Conservation (phyloP, 495 filamentous ascomycete genomes). For the Daldinia grandis region DNA sequence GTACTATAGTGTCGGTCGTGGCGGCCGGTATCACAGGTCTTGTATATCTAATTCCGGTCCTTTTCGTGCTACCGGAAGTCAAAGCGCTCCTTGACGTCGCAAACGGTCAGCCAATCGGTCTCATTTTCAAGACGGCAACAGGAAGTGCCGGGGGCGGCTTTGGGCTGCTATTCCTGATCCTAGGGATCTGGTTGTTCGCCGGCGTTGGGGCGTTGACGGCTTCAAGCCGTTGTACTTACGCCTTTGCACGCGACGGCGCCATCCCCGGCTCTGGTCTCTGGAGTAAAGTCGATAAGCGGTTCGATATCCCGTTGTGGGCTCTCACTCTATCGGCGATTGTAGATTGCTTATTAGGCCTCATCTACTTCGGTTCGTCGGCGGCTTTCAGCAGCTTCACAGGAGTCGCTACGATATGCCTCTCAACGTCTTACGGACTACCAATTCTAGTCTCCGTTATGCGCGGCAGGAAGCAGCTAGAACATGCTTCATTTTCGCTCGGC, state of each 20-base stretch:
- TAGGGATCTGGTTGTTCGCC: conserved; percentile 71
- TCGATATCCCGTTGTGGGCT: conserved; percentile 62
- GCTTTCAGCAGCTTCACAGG: conserved; percentile 69
- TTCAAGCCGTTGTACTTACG: conserved; percentile 67
- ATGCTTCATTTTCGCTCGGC: conserved; percentile 67
- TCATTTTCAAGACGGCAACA: conserved; percentile 66
- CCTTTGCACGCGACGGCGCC: conserved; percentile 70
- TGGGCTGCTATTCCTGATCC: conserved; percentile 74
- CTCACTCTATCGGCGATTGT: conserved; percentile 66
- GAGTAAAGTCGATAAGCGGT: conserved; percentile 61
- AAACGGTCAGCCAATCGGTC: conserved; percentile 66
- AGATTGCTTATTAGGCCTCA: conserved; percentile 66
- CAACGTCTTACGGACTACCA: conserved; percentile 70
- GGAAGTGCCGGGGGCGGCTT: conserved; percentile 71
- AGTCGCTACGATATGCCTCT: conserved; percentile 71
- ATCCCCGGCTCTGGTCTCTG: conserved; percentile 74
- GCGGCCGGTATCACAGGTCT: conserved; percentile 64
- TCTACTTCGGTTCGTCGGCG: conserved; percentile 66
- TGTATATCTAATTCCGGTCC: conserved; percentile 65
- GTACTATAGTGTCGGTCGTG: conserved; percentile 57
- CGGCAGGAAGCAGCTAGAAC: conserved; percentile 48
- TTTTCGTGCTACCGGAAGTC: conserved; percentile 68
- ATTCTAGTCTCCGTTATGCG: conserved; percentile 59
- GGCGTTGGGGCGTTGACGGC: conserved; percentile 67
- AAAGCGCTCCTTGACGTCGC: conserved; percentile 58